Percentiles rank a stretch among this genome's conserved stretches.
These are phyloP conservation scores for Nidula microcarpa DNA, from an alignment of 768 basidiomycete species.

Conservation along the genomic window DNA sequence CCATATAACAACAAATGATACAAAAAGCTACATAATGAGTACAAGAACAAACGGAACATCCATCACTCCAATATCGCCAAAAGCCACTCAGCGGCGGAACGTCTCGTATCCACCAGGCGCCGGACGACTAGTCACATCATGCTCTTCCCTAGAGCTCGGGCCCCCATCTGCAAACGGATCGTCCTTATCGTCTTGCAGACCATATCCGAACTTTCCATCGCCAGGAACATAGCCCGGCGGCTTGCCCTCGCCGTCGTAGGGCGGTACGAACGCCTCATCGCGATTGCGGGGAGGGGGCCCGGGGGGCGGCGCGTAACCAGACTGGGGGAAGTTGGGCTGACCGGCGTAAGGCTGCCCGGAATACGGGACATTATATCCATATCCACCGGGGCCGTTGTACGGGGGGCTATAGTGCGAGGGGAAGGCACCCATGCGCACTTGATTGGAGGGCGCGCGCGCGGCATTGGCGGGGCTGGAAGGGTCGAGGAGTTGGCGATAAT, in stretches of 20 bases:
- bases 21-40: too few relatives aligned
- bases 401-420: slow-evolving; percentile 60
- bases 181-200: slow-evolving; percentile 35
- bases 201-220: slow-evolving; percentile 23
- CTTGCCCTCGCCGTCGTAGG: slow-evolving; percentile 30
- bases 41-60: too few relatives aligned
- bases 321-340: slow-evolving; percentile 4
- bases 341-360: slow-evolving; percentile 12
- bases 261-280: slow-evolving; percentile 31
- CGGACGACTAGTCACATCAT: slow-evolving; percentile 40
- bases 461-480: slow-evolving; percentile 56
- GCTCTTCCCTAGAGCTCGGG: slow-evolving; percentile 29
- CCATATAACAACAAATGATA: too few relatives aligned
- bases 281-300: slow-evolving; percentile 42
- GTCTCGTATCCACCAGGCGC: slow-evolving; percentile 28
- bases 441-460: slow-evolving; percentile 40
- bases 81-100: slow-evolving; percentile 8
- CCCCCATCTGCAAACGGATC: slow-evolving; percentile 55
- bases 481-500: slow-evolving; percentile 73
- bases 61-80: too few relatives aligned
- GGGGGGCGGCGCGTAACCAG: slow-evolving; percentile 40
- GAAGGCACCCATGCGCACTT: slow-evolving; percentile 28
- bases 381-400: slow-evolving; percentile 40
- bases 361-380: slow-evolving; percentile 24
- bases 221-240: slow-evolving; percentile 47